phyloP scores from a whole-genome alignment of 306 rosid genomes.

The Cicer yamashitae region DNA sequence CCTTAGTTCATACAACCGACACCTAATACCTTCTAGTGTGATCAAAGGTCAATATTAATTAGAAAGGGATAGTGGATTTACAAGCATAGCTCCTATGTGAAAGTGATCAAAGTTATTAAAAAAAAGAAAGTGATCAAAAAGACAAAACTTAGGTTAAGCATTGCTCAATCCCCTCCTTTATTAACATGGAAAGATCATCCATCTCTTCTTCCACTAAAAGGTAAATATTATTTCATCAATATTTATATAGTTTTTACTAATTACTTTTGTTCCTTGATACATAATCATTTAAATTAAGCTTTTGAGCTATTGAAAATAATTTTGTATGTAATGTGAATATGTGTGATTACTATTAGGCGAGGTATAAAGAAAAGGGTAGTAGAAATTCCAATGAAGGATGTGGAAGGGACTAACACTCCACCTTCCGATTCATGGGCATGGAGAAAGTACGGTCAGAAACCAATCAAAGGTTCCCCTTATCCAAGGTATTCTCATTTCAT shows the following conservation, averaged over 20 bases:
- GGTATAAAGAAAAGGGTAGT: constrained; percentile 32
- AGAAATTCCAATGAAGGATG: constrained; percentile 20
- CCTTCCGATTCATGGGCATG: constrained; percentile 35
- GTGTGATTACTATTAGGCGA: neutral
- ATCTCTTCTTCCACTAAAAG: constrained; percentile 20
- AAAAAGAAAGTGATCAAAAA: neutral
- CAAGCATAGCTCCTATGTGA: constrained; percentile 6
- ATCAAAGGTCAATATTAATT: constrained; percentile 9
- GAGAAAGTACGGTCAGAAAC: constrained; percentile 31
- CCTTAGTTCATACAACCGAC: neutral
- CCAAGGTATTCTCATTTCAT: constrained; percentile 4
- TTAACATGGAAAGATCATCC: constrained; percentile 25
- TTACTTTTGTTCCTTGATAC: neutral
- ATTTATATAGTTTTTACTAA: neutral
- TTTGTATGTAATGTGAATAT: constrained; percentile 5
- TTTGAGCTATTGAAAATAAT: neutral
- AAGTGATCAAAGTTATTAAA: neutral
- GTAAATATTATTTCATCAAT: neutral
- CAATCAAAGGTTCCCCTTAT: constrained; percentile 31
- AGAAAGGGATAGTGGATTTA: constrained; percentile 13
- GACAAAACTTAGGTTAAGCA: neutral
- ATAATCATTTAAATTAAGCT: neutral
- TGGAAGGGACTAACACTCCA: constrained; percentile 17
- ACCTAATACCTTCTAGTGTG: constrained; percentile 6
- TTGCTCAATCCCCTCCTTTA: neutral